Percentiles rank a stretch among this genome's conserved stretches.
Evolutionary conservation across 352 stramenopile species (phyloP).

Genomic region (Phytophthora colocasiae): DNA sequence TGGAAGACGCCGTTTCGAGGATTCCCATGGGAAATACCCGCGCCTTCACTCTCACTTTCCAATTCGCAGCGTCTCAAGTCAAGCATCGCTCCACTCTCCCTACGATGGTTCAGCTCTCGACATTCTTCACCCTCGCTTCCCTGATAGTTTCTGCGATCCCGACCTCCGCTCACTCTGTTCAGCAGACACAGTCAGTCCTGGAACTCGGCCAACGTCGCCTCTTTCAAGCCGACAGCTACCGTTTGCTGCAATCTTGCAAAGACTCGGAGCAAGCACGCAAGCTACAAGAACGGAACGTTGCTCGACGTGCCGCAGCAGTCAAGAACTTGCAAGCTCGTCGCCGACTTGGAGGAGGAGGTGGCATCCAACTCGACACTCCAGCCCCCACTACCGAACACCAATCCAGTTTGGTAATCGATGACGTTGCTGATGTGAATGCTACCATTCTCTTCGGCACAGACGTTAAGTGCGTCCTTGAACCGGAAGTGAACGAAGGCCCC

Average conservation of each 20-base stretch:
- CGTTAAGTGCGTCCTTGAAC: constrained; percentile 32
- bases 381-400: constrained; percentile 25
- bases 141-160: constrained; percentile 6
- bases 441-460: constrained; percentile 22
- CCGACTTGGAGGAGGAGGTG: constrained; percentile 23
- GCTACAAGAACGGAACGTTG: constrained; percentile 18
- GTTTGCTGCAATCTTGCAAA: constrained; percentile 23
- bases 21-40: constrained; percentile 18
- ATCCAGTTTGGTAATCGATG: constrained; percentile 19
- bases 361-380: constrained; percentile 15
- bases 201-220: constrained; percentile 21
- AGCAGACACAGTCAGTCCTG: constrained; percentile 24
- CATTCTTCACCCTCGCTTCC: constrained; percentile 19
- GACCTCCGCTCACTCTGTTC: constrained; percentile 13
- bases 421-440: constrained; percentile 15
- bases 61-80: constrained; percentile 18
- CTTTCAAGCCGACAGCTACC: constrained; percentile 26
- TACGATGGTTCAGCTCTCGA: constrained; percentile 13
- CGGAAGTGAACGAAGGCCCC: constrained; percentile 32
- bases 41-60: constrained; percentile 15
- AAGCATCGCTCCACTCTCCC: neutral
- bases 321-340: constrained; percentile 21
- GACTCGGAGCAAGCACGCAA: constrained; percentile 23
- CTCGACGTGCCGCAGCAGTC: constrained; percentile 11
- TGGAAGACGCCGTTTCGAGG: constrained; percentile 9